Evolutionary conservation across 768 basidiomycete genomes (phyloP).

Genomic region (Lactifluus subvellereus): DNA sequence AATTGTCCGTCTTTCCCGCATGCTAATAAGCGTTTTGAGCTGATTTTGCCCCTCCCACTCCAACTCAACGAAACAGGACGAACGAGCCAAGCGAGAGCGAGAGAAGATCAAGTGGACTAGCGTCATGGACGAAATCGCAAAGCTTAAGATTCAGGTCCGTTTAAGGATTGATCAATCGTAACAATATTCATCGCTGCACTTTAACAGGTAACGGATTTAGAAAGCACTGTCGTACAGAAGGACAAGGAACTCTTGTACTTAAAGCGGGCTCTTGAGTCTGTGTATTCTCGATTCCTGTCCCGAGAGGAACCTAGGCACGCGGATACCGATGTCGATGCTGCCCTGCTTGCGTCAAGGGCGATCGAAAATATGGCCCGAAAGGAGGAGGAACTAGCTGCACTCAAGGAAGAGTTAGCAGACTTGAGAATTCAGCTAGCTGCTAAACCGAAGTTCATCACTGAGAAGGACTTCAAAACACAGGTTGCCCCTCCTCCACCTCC

Average conservation of each 20-base stretch:
- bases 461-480: conserved; percentile 66
- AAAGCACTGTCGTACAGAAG: conserved; percentile 42
- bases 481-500: conserved; percentile 63
- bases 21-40: not conserved
- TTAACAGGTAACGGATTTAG: conserved; percentile 50
- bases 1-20: conserved; percentile 40
- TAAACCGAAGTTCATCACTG: conserved; percentile 47
- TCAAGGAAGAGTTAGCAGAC: conserved; percentile 45
- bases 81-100: conserved; percentile 68
- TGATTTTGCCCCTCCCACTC: not conserved
- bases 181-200: conserved; percentile 1
- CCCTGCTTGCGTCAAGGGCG: conserved; percentile 60
- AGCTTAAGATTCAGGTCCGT: conserved; percentile 61
- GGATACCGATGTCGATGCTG: conserved; percentile 54
- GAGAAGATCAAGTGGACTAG: conserved; percentile 67
- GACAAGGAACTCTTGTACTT: conserved; percentile 73
- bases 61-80: conserved; percentile 43
- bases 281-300: conserved; percentile 71
- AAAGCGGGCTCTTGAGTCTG: conserved; percentile 82
- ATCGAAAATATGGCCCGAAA: conserved; percentile 65
- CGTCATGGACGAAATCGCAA: conserved; percentile 68
- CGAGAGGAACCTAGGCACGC: conserved; percentile 48
- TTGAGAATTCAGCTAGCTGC: conserved; percentile 47
- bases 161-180: not conserved
- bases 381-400: conserved; percentile 54